Base-by-base conservation (phyloP, 1,284 basidiomycete species). In the Laetiporus sulphureus region DNA sequence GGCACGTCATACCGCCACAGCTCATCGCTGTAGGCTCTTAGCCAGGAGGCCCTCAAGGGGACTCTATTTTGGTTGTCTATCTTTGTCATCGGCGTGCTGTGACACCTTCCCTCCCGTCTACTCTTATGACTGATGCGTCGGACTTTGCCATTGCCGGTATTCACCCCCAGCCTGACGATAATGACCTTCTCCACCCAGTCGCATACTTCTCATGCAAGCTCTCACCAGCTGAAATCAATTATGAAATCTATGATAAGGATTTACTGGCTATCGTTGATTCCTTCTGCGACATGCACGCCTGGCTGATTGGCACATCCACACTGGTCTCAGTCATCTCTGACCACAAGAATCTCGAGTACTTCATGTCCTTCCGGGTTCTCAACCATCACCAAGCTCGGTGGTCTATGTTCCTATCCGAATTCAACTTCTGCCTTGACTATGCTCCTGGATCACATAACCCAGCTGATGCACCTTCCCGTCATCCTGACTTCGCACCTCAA, bases 231-330 rank as follows among this genome's bases (percentile, higher is more conserved):
- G 52, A 65, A 54, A 38, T 53, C 4, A 75, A 75, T 47, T 75
- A 73, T 50, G 57, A 65, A 16, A 67, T 70, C 25, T 64, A 72
- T 48, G 66, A 79, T 48, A 58, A 65, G 40, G 77, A 57, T 40
- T n/a, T 77, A n/a, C 30, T 74, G 0, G 62, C 64, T 0, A 63
- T 72, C 16, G 58, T 69, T 44, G 8, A 13, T 13, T 27, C 8
- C 13, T 13, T 68, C 8, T 47, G 60, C 8, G 44, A 53, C n/a
- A 29, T 71, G 63, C 64, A 36, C 54, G 10, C 58, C 58, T 16
- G n/a, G n/a, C 55, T 27, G 25, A 27, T 27, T 8, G 8, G 13
- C 7, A 13, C 8, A 27, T 27, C 25, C 7, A 13, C 25, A 27
- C 25, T 8, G 7, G 13, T 13, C 25, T 8, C 25, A 8, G 25